Conservation (phyloP, 1,284 basidiomycete species). For the Chiua sp. region DNA sequence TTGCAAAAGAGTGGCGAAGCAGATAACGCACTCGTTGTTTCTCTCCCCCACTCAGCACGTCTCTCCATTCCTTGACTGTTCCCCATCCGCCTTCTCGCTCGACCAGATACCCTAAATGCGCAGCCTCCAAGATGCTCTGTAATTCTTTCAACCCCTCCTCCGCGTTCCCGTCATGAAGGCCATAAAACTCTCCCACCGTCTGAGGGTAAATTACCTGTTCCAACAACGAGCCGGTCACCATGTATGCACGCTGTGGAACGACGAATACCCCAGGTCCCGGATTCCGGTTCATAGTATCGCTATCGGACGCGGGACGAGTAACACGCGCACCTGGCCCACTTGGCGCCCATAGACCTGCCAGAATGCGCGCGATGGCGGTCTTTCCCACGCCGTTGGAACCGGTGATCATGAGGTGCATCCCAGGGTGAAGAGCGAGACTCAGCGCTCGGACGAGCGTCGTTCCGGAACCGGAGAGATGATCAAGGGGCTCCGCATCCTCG, state of each 20-base stretch:
- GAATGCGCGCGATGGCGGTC: conserved; percentile 89
- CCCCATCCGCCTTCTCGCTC: conserved; percentile 89
- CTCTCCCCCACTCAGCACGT: conserved; percentile 94
- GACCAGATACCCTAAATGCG: conserved; percentile 88
- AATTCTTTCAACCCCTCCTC: conserved; percentile 72
- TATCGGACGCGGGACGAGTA: conserved; percentile 34
- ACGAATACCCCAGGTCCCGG: conserved; percentile 75
- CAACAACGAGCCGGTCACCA: conserved; percentile 84
- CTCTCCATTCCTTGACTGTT: conserved; percentile 95
- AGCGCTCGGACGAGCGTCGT: conserved; percentile 74
- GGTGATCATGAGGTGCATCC: conserved; percentile 94
- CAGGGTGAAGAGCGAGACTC: conserved; percentile 71
- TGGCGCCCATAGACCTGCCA: conserved; percentile 88
- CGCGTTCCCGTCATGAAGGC: conserved; percentile 37
- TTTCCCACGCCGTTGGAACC: conserved; percentile 96
- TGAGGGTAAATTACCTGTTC: conserved; percentile 93
- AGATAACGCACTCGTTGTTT: conserved; percentile 77
- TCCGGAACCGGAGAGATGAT: conserved; percentile 27
- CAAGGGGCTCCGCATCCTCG: conserved; percentile 21
- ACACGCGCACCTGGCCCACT: conserved; percentile 45
- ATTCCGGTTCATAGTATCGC: conserved; percentile 36
- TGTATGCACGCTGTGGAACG: conserved; percentile 92
- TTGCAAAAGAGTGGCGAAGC: neutral
- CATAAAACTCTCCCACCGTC: conserved; percentile 78
- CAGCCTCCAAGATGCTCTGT: conserved; percentile 76